Evolutionary conservation across 139 green algal species (phyloP).

Genomic region (Dunaliella primolecta): DNA sequence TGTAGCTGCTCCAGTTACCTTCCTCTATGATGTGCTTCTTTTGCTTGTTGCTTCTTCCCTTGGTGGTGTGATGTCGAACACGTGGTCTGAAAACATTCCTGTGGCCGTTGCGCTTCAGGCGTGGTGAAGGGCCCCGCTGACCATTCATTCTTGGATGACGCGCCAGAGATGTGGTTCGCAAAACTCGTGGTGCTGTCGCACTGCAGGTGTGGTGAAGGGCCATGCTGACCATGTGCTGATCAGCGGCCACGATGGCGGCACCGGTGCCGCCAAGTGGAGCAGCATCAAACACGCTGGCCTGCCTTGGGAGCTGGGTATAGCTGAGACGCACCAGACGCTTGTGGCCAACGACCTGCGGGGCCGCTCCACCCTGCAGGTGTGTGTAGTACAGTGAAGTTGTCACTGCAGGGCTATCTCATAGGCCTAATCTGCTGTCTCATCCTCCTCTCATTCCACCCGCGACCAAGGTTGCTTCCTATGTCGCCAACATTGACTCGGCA

Average conservation of each 20-base stretch:
- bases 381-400: background rate
- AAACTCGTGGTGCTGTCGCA: slow-evolving; percentile 91
- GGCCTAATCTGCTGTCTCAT: too few species aligned
- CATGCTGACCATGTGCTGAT: slow-evolving; percentile 96
- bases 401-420: background rate
- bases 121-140: slow-evolving; percentile 96
- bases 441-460: too few species aligned
- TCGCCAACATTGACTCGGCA: too few species aligned
- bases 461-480: too few species aligned
- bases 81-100: background rate
- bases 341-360: slow-evolving; percentile 95
- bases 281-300: slow-evolving; percentile 78
- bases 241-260: slow-evolving; percentile 90
- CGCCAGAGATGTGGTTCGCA: slow-evolving; percentile 96
- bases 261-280: slow-evolving; percentile 83
- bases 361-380: slow-evolving; percentile 70
- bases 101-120: background rate
- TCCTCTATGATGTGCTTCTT: too few species aligned
- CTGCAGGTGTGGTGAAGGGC: slow-evolving; percentile 86
- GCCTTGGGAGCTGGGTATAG: slow-evolving; percentile 93
- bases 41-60: too few species aligned
- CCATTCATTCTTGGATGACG: too few species aligned
- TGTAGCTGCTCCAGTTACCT: too few species aligned
- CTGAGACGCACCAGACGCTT: slow-evolving; percentile 92
- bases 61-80: background rate